A percentile compares a stretch with the other conserved stretches of the same genome.
phyloP scores from a whole-genome alignment of 805 yeast species.

The Suhomyces canberraensis region DNA sequence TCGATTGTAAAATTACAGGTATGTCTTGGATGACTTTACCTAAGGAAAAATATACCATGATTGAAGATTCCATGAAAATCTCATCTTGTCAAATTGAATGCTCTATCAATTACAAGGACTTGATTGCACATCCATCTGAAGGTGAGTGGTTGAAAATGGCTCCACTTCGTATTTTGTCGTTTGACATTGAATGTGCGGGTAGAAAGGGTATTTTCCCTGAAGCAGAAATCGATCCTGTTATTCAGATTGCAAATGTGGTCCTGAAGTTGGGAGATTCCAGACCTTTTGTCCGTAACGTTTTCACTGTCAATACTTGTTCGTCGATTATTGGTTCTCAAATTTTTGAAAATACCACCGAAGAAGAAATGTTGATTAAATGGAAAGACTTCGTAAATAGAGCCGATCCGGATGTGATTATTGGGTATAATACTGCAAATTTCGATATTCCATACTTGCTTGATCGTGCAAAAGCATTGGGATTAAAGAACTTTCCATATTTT shows the following conservation, averaged over 20 bases:
- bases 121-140: constrained; percentile 81
- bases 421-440: constrained; percentile 91
- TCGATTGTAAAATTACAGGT: constrained; percentile 88
- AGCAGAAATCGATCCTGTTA: constrained; percentile 87
- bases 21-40: constrained; percentile 98
- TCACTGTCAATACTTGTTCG: constrained; percentile 87
- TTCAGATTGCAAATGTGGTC: constrained; percentile 95
- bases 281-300: constrained; percentile 92
- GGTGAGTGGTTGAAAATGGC: constrained; percentile 94
- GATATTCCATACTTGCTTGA: constrained; percentile 92
- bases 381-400: constrained; percentile 74
- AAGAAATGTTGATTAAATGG: constrained; percentile 84
- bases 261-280: constrained; percentile 75
- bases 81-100: constrained; percentile 89
- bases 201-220: constrained; percentile 96
- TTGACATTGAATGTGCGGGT: constrained; percentile 98
- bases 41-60: constrained; percentile 57
- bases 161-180: constrained; percentile 87
- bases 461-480: constrained; percentile 72
- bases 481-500: constrained; percentile 76
- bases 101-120: constrained; percentile 58
- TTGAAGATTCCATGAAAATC: constrained; percentile 38
- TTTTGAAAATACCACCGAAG: constrained; percentile 68
- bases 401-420: constrained; percentile 96
- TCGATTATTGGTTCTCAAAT: constrained; percentile 94